Base-by-base conservation (phyloP, 2,329 filamentous ascomycete genomes). In the Neoscytalidium dimidiatum region DNA sequence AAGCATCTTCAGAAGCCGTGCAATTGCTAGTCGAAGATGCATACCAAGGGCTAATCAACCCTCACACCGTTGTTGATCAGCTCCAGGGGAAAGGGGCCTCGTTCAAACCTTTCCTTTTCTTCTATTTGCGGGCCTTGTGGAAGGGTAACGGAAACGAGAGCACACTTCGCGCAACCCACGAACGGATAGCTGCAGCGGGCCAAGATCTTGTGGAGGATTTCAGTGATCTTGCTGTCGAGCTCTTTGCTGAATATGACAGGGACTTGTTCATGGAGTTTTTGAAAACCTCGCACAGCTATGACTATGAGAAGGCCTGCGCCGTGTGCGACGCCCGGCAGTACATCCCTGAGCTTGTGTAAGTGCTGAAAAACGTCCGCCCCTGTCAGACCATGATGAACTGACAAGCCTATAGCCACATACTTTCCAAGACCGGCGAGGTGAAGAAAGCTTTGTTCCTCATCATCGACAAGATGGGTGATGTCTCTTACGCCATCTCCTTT, bases 361-460 rank as follows among this genome's bases (percentile, higher is more conserved):
- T 73, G 1, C n/a, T 35, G 4, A 33, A 17, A 28, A n/a, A n/a
- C n/a, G n/a, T n/a, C 33, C 21, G 17, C 21, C 21, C 9, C 4
- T n/a, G 29, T 49, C 21, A 14, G 29, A 21, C 21, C 8, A 56
- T 52, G 17, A 31, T 60, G 6, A 49, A 46, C 70, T 76, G 61
- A 77, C 67, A 13, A 26, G n/a, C 29, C 19, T 38, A 6, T 44
- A 79, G 77, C 14, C 95, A 95, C 73, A 86, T 99, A 1, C 90
- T 98, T 71, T 96, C 93, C 66, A 97, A 97, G 76, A 98, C 93
- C 0, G 95, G 95, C 0, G 90, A 97, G 76, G 95, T 92, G 71
- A 96, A 97, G 77, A 88, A 91, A 13, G 96, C 96, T 0, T 82
- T 99, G 2, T 94, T 90, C 71, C 86, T 99, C 60, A 98, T 99